Evolutionary conservation across 192 early-diverging fungal species (phyloP).

Genomic region (Mortierella claussenii): DNA sequence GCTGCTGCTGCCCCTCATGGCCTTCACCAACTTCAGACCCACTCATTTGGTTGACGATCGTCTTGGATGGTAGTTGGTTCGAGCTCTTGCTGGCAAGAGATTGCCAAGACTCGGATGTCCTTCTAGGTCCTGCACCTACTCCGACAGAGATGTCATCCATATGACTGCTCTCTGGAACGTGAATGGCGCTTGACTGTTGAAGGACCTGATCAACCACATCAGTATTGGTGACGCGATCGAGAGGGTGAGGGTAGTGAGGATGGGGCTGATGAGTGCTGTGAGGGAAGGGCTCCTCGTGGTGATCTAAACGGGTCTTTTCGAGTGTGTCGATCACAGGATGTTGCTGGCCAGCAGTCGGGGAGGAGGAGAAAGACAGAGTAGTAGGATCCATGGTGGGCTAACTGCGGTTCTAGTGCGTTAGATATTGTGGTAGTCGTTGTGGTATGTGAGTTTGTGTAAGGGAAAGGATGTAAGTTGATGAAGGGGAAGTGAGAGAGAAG

Average conservation of each 20-base stretch:
- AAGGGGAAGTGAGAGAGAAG: not conserved
- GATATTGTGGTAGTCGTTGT: not conserved
- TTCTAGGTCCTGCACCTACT: not conserved
- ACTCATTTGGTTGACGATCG: not conserved
- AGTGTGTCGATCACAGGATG: constrained; percentile 35
- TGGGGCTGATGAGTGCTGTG: not conserved
- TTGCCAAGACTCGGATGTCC: constrained; percentile 4
- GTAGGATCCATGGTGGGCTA: not conserved
- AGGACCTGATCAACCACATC: constrained; percentile 32
- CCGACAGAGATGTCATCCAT: too few species aligned
- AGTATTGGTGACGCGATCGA: not conserved
- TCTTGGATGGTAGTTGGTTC: constrained; percentile 26
- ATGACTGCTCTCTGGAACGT: not conserved
- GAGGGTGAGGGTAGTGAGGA: not conserved
- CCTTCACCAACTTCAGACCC: not conserved
- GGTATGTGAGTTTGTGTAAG: not conserved
- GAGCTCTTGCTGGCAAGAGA: constrained; percentile 30
- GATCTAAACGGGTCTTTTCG: constrained; percentile 22
- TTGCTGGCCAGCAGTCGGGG: not conserved
- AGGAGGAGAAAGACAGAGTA: too few species aligned
- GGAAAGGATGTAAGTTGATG: not conserved
- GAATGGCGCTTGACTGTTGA: constrained; percentile 19
- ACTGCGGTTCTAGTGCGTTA: too few species aligned
- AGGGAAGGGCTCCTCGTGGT: constrained; percentile 22
- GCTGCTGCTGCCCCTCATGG: constrained; percentile 2